Evolutionary conservation across 2,329 filamentous ascomycete genomes (phyloP), one percentile per base, ranked within the genome.

Genomic region (Epichloe typhina): DNA sequence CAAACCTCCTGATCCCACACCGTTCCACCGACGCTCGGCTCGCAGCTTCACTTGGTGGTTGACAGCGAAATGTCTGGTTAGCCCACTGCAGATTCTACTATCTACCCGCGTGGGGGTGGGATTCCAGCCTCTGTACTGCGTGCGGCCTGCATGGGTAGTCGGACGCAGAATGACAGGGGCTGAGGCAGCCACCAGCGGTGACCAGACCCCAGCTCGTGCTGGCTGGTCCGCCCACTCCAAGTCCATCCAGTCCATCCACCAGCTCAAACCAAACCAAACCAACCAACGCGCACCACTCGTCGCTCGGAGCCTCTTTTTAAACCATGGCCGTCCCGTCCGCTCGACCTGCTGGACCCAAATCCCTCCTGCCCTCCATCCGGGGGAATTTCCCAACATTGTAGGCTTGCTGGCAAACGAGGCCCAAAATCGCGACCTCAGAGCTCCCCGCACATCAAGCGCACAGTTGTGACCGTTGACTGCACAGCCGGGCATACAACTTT

Each of bases 241-340:
- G 23, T 26, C 6, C 23, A 8, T 3, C 23, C 23, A 23, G 2
- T 4, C 21, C 4, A 1, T 26, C 23, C 6, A 26, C 26, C 26
- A 38, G 17, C 17, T 3, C 19, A 19, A 19, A 19, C 12, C 40
- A 31, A 42, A 42, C 17, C 55, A 53, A 47, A 12, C 23, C 39
- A 42, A 13, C 38, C 13, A 46, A 33, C 47, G 23, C 31, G 48
- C 40, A 60, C 53, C 53, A 59, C 57, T 56, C 54, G 52, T 55
- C 57, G 54, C 52, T 50, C 55, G 50, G 53, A 58, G 55, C 55
- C 58, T 59, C 64, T 64, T 62, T 64, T 17, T 35, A 21, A 12
- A 17, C 33, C 26, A 61, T 62, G 61, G 59, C 60, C 57, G 26
- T 46, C 57, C 58, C 58, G 58, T 59, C 61, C 62, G 60, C 64